Conservation (phyloP, 331 rosid species). For the Pyracantha coccinea region DNA sequence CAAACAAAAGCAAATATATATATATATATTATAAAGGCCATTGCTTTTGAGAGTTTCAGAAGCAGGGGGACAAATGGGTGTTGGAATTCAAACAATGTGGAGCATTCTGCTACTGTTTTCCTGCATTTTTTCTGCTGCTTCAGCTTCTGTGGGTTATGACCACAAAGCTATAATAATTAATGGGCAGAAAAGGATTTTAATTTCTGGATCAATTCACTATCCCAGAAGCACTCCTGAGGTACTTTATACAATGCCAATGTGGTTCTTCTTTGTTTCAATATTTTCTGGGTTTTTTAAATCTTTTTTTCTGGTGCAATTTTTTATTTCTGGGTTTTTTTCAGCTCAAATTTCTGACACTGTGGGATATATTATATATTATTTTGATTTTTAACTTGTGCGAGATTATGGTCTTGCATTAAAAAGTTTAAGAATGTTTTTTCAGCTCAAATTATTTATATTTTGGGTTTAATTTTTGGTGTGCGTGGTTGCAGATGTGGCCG, state of each 20-base stretch:
- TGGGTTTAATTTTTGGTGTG: not conserved
- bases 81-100: slow-evolving; percentile 27
- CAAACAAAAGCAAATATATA: not conserved
- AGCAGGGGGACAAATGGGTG: not conserved
- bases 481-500: slow-evolving; percentile 82
- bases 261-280: slow-evolving; percentile 8
- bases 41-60: slow-evolving; percentile 11
- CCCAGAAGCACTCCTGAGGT: slow-evolving; percentile 98
- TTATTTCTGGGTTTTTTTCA: not conserved
- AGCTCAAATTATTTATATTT: not conserved
- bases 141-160: slow-evolving; percentile 72
- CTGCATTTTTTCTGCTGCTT: slow-evolving; percentile 38
- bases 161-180: slow-evolving; percentile 62
- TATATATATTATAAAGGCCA: not conserved
- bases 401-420: not conserved
- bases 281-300: not conserved
- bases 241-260: slow-evolving; percentile 18
- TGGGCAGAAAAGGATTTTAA: slow-evolving; percentile 65
- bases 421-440: not conserved
- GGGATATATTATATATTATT: too few species aligned
- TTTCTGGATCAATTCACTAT: slow-evolving; percentile 94
- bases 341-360: too few species aligned
- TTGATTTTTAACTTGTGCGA: too few species aligned
- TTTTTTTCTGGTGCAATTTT: not conserved
- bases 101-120: slow-evolving; percentile 19